These are phyloP conservation scores for Neonectria ditissima DNA, from an alignment of 2,329 filamentous ascomycete species.

Conservation along the genomic window DNA sequence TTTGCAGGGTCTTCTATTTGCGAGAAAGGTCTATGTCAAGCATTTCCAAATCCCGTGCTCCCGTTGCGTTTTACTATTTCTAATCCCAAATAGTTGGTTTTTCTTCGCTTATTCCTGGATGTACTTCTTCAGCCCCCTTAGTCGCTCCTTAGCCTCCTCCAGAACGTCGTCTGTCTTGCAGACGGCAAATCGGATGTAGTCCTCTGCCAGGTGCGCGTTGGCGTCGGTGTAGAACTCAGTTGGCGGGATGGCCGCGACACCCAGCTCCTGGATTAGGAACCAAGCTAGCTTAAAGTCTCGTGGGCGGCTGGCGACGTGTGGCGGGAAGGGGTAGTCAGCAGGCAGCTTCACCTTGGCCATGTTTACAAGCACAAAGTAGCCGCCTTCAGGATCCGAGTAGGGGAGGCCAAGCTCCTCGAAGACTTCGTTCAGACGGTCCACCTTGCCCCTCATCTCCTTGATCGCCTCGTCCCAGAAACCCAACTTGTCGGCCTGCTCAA, in stretches of 20 bases:
- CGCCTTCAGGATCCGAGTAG: constrained; percentile 93
- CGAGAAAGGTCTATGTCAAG: constrained; percentile 21
- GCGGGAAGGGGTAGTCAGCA: constrained; percentile 85
- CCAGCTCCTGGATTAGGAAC: constrained; percentile 97
- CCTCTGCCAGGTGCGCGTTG: constrained; percentile 87
- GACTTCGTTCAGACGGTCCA: constrained; percentile 86
- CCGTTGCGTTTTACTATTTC: constrained; percentile 14
- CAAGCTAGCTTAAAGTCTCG: constrained; percentile 95
- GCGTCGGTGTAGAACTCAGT: constrained; percentile 94
- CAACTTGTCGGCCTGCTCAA: constrained; percentile 86
- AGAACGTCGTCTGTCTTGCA: constrained; percentile 93
- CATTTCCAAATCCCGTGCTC: constrained; percentile 16
- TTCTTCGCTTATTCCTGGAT: constrained; percentile 55
- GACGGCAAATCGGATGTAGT: constrained; percentile 94
- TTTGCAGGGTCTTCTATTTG: not conserved
- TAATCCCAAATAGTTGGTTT: not conserved
- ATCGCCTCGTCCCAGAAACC: constrained; percentile 91
- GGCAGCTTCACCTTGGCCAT: constrained; percentile 89
- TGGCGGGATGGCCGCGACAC: constrained; percentile 94
- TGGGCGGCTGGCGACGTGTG: constrained; percentile 86
- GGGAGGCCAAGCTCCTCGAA: constrained; percentile 81
- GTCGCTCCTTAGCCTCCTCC: constrained; percentile 80
- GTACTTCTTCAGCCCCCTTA: constrained; percentile 79
- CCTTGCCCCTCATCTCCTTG: constrained; percentile 88
- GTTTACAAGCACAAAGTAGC: constrained; percentile 97